Base-by-base conservation (phyloP, 2,329 filamentous ascomycete species). In the Aspergillus hiratsukae region DNA sequence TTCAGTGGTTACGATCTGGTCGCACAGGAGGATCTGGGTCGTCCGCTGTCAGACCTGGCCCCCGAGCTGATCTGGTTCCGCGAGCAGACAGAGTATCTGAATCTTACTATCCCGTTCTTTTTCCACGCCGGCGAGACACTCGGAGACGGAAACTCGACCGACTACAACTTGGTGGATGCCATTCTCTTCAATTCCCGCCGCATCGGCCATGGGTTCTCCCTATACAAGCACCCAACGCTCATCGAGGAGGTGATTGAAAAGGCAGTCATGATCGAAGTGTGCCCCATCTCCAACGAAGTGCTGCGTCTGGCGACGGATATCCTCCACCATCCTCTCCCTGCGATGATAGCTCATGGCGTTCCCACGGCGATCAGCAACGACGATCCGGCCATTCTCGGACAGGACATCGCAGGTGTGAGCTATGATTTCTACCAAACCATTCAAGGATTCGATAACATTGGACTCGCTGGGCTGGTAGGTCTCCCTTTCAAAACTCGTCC, bases 101-200 rank as follows among this genome's bases (percentile, higher is more conserved):
- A 83, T 4, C 83, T 96, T 48, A 84, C 90, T 46, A 85, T 97
- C 9, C 92, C 92, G 1, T 95, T 96, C 77, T 96, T 94, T 80
- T 93, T 97, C 78, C 91, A 96, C 71, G 91, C 92, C 0, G 92
- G 91, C 63, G 92, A 96, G 74, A 90, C 87, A n/a, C 84, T 96
- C 0, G 91, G 90, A 23, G 85, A 89, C 59, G 91, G 91, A 35
- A 86, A 85, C 64, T 81, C 80, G 17, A 87, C 88, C 0, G 91
- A 96, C 67, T 77, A 83, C 59, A 96, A 97, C 72, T 81, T 97
- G 4, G 95, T 91, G 69, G 91, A 96, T 68, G 91, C 91, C 0
- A 80, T 97, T 6, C 78, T 96, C 3, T 83, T 96, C 5, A 90
- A 90, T 6, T 92, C 90, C 0, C 80, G 91, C 52, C 84, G 92